Conservation (phyloP, 2,329 filamentous ascomycete species). For the Hymenotorrendiella dingleyae region DNA sequence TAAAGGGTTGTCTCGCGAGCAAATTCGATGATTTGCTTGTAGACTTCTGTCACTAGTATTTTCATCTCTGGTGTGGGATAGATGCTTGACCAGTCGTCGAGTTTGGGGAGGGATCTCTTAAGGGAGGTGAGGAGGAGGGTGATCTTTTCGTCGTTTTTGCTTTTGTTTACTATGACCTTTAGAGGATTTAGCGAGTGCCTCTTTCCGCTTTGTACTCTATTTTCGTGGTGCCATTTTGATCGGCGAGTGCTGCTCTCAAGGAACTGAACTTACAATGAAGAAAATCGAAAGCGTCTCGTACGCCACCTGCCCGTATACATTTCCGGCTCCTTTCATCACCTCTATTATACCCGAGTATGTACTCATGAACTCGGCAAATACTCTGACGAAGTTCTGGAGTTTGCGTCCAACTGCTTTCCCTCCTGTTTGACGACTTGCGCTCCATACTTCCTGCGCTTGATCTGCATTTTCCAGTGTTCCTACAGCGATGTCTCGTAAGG, state of each 20-base stretch:
- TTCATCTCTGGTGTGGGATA: neutral
- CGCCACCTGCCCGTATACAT: neutral
- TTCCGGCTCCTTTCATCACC: neutral
- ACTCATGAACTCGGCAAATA: neutral
- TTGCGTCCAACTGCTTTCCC: neutral
- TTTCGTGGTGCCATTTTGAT: too few species aligned
- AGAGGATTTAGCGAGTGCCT: neutral
- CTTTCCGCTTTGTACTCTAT: neutral
- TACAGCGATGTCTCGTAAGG: too few species aligned
- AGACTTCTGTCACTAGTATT: neutral
- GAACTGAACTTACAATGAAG: neutral
- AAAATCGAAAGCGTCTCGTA: neutral
- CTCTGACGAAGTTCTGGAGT: neutral
- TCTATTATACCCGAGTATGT: neutral
- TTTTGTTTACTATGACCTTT: conserved; percentile 1
- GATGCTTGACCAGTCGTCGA: neutral
- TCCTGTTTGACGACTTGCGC: too few species aligned
- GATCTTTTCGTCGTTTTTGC: neutral
- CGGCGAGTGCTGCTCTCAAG: too few species aligned
- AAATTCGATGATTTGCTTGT: neutral
- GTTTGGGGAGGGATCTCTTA: neutral
- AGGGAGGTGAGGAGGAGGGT: neutral
- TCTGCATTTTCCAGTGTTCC: too few species aligned
- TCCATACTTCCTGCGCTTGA: too few species aligned
- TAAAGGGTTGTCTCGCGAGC: neutral